A percentile compares a stretch with the other conserved stretches of the same genome.
Conservation (phyloP, 2,329 filamentous ascomycete genomes). For the Harringtonia lauricola region DNA sequence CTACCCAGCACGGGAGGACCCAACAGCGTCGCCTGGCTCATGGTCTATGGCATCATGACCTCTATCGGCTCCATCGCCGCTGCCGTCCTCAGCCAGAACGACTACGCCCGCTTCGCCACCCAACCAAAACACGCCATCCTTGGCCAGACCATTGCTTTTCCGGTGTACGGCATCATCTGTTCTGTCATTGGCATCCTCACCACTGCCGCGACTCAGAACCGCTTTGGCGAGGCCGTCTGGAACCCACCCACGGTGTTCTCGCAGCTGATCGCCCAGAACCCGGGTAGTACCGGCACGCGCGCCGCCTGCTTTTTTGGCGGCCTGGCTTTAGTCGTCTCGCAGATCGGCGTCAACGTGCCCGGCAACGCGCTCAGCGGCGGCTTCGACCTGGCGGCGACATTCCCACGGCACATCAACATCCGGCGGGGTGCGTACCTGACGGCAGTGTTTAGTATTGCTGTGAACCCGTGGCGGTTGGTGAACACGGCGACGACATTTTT, state of each 20-base stretch:
- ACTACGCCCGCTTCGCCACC: constrained; percentile 30
- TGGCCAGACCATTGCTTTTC: constrained; percentile 25
- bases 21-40: constrained; percentile 19
- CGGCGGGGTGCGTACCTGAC: constrained; percentile 27
- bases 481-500: constrained; percentile 17
- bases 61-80: constrained; percentile 31
- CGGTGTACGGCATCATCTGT: constrained; percentile 25
- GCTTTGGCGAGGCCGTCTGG: constrained; percentile 26
- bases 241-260: constrained; percentile 28
- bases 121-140: constrained; percentile 27
- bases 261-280: constrained; percentile 21
- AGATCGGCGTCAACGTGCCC: constrained; percentile 34
- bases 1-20: constrained; percentile 10
- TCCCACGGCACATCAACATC: constrained; percentile 43
- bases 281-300: constrained; percentile 20
- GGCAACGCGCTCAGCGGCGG: constrained; percentile 38
- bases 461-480: constrained; percentile 17
- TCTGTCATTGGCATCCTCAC: constrained; percentile 26
- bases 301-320: constrained; percentile 34
- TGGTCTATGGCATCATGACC: constrained; percentile 25
- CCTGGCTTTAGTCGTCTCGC: constrained; percentile 29
- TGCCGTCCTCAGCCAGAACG: constrained; percentile 31
- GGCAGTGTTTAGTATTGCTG: constrained; percentile 7
- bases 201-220: constrained; percentile 14
- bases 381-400: constrained; percentile 42